phyloP scores from a whole-genome alignment of 176 grass and related monocot genomes.

The Bothriochloa decipiens region DNA sequence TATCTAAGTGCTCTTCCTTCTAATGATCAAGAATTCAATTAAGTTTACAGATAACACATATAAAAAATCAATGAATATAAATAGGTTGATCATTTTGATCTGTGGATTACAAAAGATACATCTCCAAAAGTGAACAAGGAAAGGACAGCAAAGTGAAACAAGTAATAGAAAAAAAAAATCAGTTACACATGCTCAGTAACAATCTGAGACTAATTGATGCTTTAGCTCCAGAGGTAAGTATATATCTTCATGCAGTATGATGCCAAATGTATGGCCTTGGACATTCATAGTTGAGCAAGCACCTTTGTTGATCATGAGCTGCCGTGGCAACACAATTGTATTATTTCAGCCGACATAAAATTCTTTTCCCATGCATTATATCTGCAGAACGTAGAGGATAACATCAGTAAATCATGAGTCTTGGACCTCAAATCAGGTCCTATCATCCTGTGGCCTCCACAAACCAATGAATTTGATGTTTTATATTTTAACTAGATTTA shows the following conservation, averaged over 20 bases:
- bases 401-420: background rate
- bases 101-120: background rate
- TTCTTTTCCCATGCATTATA: conserved; percentile 28
- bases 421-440: background rate
- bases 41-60: background rate
- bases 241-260: conserved; percentile 30
- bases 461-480: background rate
- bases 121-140: background rate
- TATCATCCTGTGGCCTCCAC: background rate
- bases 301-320: background rate
- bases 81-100: background rate
- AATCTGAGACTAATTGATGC: conserved; percentile 14
- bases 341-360: conserved; percentile 24
- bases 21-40: background rate
- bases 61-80: conserved; percentile 14
- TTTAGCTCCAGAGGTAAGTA: conserved; percentile 37
- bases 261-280: conserved; percentile 17
- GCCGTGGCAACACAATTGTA: background rate
- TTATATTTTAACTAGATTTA: background rate
- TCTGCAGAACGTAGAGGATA: conserved; percentile 33
- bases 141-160: background rate
- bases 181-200: conserved; percentile 4
- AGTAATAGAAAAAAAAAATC: background rate
- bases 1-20: background rate
- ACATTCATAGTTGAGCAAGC: conserved; percentile 24